A percentile compares a stretch with the other conserved stretches of the same genome.
Conservation (phyloP, 495 filamentous ascomycete species). For the Podospora comata region DNA sequence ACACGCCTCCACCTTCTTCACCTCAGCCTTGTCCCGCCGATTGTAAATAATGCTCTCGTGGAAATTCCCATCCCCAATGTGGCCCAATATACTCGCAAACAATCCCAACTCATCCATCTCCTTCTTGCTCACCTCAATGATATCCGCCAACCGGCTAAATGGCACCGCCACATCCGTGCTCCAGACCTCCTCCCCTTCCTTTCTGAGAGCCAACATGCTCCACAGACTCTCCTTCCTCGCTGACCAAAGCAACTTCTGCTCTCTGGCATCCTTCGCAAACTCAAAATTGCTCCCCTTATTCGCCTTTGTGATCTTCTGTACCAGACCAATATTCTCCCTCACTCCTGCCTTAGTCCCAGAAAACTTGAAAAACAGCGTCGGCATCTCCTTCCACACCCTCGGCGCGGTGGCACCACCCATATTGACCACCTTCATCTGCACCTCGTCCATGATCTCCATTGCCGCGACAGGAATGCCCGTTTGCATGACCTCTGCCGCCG, state of each 20-base stretch:
- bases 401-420: conserved; percentile 62
- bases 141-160: conserved; percentile 78
- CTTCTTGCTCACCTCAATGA: conserved; percentile 86
- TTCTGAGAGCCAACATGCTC: conserved; percentile 68
- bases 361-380: conserved; percentile 85
- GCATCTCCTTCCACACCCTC: conserved; percentile 68
- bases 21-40: conserved; percentile 60
- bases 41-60: conserved; percentile 88
- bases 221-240: conserved; percentile 73
- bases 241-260: conserved; percentile 70
- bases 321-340: conserved; percentile 62
- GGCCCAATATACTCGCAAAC: conserved; percentile 79
- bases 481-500: conserved; percentile 67
- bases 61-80: conserved; percentile 90
- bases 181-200: conserved; percentile 60
- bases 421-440: conserved; percentile 78
- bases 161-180: conserved; percentile 88
- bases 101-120: conserved; percentile 81
- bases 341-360: conserved; percentile 68
- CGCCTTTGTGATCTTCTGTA: conserved; percentile 60
- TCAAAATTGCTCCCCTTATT: conserved; percentile 67
- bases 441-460: conserved; percentile 82
- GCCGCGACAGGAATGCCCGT: conserved; percentile 71
- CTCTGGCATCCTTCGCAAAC: conserved; percentile 64
- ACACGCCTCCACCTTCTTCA: conserved; percentile 68